Base-by-base conservation (phyloP, 352 stramenopile species). In the Globisporangium mamillatum region DNA sequence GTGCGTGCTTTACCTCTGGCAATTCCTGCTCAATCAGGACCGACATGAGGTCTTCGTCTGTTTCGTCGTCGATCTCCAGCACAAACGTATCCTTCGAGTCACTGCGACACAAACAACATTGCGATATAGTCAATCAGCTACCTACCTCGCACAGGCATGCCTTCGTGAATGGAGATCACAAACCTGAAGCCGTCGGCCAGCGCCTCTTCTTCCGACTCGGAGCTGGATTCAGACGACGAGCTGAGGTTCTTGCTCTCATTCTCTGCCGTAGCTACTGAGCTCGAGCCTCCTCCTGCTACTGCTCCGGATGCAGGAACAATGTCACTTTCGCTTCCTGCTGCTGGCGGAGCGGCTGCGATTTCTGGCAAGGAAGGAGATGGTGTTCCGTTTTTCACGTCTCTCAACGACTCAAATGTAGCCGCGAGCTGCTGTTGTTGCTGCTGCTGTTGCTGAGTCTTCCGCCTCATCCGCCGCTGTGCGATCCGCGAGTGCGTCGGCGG, bases 1-100 rank as follows among this genome's bases (percentile, higher is more conserved):
- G 27, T 24, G 25, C 2, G 5, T 60, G 9, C 66, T 9, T 9
- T 60, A 88, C 83, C 75, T 93, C 89, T 9, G 89, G 86, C 4
- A 95, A 69, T 56, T 92, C 85, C 59, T 97, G 88, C 67, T 97
- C 89, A 7, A 97, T 77, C 7, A 98, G 63, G 3, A 96, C 91
- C 3, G 92, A 95, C 89, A 97, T 95, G 5, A 96, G 69, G 63
- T 98, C 91, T 82, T 97, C 92, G 60, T 97, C 91, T 0, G 90
- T 96, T 75, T 97, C 92, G 65, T 98, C 92, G 61, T 98, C 92
- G 44, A 98, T 95, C 64, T 97, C 89, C 25, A 97, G 70, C 5
- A 97, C 88, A 71, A 96, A 97, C 18, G 90, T 93, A 46, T 93
- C 76, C 59, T 92, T 93, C 18, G 83, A 91, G 68, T 95, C 88